These are phyloP conservation scores for Cucumis sativus DNA, from an alignment of 306 rosid species.

Conservation along the genomic window Cucumber_9930_V3 NC_026658.2:18026501-18027000, in stretches of 20 bases:
- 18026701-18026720: not conserved
- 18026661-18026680: not conserved
- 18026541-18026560: not conserved
- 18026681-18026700: not conserved
- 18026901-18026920: not conserved
- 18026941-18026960: not conserved
- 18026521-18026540: not conserved
- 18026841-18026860: conserved; percentile 73
- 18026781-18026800: conserved; percentile 95
- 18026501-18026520: not conserved
- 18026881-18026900: conserved; percentile 69
- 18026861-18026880: conserved; percentile 82
- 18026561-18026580: not conserved
- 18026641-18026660: not conserved
- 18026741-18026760: conserved; percentile 45
- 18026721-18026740: not conserved
- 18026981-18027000: not conserved
- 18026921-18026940: not conserved
- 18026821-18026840: conserved; percentile 92
- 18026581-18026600: not conserved
- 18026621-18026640: not conserved
- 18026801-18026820: conserved; percentile 89
- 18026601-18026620: not conserved
- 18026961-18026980: not conserved
- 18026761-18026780: conserved; percentile 76